Percentiles rank a stretch among this genome's conserved stretches.
These are phyloP conservation scores for Claviceps pazoutovae DNA, from an alignment of 2,329 filamentous ascomycete genomes.

Conservation along the genomic window DNA sequence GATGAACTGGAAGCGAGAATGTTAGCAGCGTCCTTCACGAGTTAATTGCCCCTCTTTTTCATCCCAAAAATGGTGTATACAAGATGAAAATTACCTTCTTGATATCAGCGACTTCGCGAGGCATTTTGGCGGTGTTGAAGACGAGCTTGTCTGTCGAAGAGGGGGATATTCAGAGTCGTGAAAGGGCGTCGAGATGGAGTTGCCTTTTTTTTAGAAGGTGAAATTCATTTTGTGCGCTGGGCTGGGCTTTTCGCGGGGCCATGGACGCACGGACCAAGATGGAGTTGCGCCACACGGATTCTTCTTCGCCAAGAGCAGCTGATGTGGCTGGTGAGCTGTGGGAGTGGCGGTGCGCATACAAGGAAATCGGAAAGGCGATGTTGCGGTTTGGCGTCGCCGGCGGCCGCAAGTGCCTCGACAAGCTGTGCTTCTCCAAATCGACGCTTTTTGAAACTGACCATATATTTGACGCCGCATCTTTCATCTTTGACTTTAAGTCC, in stretches of 20 bases:
- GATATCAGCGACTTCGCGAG: conserved; percentile 95
- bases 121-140: conserved; percentile 63
- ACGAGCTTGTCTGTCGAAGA: conserved; percentile 10
- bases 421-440: too few relatives aligned
- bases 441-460: too few relatives aligned
- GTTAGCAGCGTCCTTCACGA: neutral
- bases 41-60: neutral
- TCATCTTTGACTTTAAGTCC: too few relatives aligned
- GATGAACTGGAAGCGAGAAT: conserved; percentile 59
- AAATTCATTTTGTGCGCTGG: conserved; percentile 6
- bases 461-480: too few relatives aligned
- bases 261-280: conserved; percentile 10
- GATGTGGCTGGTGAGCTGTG: neutral
- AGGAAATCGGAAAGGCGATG: neutral
- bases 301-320: too few relatives aligned
- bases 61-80: neutral
- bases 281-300: neutral
- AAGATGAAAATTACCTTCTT: conserved; percentile 47
- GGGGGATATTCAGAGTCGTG: conserved; percentile 8
- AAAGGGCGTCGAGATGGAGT: neutral
- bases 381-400: neutral
- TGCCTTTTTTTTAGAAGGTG: neutral
- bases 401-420: neutral
- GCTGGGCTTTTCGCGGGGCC: conserved; percentile 9
- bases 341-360: neutral